phyloP scores from a whole-genome alignment of 441 rosid genomes.

The Hypseocharis bilobata region DNA sequence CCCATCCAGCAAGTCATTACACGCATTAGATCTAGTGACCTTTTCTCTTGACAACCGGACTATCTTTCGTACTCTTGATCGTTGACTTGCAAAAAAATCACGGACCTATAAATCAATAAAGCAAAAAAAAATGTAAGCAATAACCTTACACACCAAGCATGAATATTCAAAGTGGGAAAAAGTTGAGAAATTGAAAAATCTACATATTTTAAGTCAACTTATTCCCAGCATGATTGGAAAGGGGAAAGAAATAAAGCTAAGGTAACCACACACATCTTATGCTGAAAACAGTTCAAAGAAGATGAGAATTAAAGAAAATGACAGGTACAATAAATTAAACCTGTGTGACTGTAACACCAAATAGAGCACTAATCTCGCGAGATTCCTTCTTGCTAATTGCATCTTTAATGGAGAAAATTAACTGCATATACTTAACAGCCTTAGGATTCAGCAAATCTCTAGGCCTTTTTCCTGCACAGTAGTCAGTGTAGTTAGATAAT shows the following conservation, averaged over 20 bases:
- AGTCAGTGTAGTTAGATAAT: slow-evolving; percentile 16
- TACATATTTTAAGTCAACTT: no score
- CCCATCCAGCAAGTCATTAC: slow-evolving; percentile 25
- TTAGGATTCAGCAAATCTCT: slow-evolving; percentile 91
- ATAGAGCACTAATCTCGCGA: slow-evolving; percentile 81
- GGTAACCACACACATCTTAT: neutral
- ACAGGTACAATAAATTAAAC: slow-evolving; percentile 25
- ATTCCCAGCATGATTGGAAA: no score
- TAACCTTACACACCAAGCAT: neutral
- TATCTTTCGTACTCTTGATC: slow-evolving; percentile 73
- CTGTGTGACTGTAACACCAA: slow-evolving; percentile 83
- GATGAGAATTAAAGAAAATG: neutral
- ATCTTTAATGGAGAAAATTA: slow-evolving; percentile 80
- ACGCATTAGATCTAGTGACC: slow-evolving; percentile 34
- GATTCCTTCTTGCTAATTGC: slow-evolving; percentile 87
- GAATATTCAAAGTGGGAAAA: neutral
- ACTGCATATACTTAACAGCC: slow-evolving; percentile 88
- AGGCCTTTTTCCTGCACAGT: slow-evolving; percentile 80
- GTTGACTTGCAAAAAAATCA: slow-evolving; percentile 77
- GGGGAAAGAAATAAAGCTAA: neutral
- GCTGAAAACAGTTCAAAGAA: neutral
- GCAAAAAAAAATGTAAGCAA: slow-evolving; percentile 9
- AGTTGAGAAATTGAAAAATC: no score
- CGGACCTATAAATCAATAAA: slow-evolving; percentile 50
- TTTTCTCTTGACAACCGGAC: slow-evolving; percentile 74